Evolutionary conservation across 1,284 basidiomycete genomes (phyloP).

Genomic region (Rhodotorula glutinis): DNA sequence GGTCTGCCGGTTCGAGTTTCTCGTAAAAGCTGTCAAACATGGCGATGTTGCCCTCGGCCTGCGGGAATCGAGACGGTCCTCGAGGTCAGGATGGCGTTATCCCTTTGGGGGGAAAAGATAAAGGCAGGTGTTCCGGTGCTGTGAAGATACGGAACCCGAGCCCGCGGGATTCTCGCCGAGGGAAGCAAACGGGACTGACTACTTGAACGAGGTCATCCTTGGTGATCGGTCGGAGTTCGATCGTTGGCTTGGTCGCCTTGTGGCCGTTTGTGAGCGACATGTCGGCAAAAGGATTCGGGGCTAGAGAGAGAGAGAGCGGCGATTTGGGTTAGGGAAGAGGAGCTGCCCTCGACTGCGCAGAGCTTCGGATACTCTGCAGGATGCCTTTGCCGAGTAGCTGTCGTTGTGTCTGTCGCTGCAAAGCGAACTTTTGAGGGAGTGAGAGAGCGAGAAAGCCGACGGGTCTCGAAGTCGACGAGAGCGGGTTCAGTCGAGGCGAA

Average conservation of each 20-base stretch:
- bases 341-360: no score
- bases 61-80: background rate
- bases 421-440: background rate
- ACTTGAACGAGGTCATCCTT: background rate
- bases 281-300: background rate
- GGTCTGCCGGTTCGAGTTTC: conserved; percentile 3
- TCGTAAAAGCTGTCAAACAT: conserved; percentile 26
- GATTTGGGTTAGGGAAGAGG: background rate
- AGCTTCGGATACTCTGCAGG: no score
- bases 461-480: no score
- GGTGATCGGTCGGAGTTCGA: conserved; percentile 5
- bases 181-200: background rate
- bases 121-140: no score
- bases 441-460: background rate
- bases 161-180: no score
- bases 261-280: background rate
- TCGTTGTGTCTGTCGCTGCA: background rate
- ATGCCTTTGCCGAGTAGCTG: background rate
- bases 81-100: background rate
- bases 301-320: background rate
- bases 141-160: background rate
- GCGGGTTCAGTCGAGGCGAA: no score
- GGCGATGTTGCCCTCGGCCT: conserved; percentile 24
- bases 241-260: background rate
- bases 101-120: no score